Evolutionary conservation across 345 rosid species (phyloP).

Genomic region (Gossypioides kirkii): DNA sequence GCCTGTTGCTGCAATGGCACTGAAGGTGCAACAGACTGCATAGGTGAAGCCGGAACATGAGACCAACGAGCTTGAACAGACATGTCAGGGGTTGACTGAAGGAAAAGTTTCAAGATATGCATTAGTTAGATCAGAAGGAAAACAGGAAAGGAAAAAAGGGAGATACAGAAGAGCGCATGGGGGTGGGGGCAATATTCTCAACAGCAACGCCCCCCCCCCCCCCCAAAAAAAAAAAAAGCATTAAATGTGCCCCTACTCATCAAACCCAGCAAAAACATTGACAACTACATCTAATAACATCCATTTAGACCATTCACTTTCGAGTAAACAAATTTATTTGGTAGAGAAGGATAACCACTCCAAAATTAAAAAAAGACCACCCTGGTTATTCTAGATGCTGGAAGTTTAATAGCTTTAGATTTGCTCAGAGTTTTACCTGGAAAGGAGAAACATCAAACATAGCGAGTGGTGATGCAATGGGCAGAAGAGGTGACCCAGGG

Average conservation of each 20-base stretch:
- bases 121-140: background rate
- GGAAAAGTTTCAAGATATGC: conserved; percentile 17
- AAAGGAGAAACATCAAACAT: conserved; percentile 91
- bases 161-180: too few species aligned
- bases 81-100: conserved; percentile 69
- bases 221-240: background rate
- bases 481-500: conserved; percentile 62
- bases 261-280: background rate
- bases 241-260: background rate
- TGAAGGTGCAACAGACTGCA: conserved; percentile 44
- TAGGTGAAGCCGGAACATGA: conserved; percentile 54
- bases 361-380: background rate
- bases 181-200: too few species aligned
- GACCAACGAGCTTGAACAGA: conserved; percentile 78
- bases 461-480: conserved; percentile 69
- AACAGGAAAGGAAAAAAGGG: too few species aligned
- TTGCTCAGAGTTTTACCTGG: conserved; percentile 51
- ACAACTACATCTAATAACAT: background rate
- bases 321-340: background rate
- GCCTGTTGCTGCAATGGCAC: conserved; percentile 62
- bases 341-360: background rate
- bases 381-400: background rate
- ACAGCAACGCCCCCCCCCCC: too few species aligned
- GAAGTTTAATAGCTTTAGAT: background rate
- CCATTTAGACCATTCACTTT: background rate